phyloP scores from a whole-genome alignment of 192 early-diverging fungal species.

The Coemansia sp. region DNA sequence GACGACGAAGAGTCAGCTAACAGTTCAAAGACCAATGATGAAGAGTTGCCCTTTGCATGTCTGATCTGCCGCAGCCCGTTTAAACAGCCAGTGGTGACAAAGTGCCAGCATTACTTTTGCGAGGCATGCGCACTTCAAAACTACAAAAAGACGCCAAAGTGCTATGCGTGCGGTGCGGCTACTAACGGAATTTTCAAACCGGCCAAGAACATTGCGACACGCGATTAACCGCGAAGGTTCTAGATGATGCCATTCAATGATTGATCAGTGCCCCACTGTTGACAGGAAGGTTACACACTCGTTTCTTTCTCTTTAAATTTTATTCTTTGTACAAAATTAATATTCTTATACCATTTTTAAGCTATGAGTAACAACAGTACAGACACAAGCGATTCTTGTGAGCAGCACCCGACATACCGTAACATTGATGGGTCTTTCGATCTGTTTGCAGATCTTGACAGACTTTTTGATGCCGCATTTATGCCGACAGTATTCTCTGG shows the following conservation, averaged over 20 bases:
- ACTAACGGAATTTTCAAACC: conserved; percentile 84
- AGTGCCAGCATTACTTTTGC: conserved; percentile 94
- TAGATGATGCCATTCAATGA: too few relatives aligned
- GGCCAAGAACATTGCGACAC: conserved; percentile 66
- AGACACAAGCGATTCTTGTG: background rate
- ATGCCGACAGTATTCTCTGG: background rate
- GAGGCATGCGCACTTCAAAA: conserved; percentile 88
- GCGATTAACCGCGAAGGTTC: conserved; percentile 27
- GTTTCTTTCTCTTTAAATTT: too few relatives aligned
- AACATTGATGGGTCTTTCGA: background rate
- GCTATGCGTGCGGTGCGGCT: conserved; percentile 81
- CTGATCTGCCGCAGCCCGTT: conserved; percentile 89
- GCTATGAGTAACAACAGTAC: background rate
- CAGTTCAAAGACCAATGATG: conserved; percentile 58
- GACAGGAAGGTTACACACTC: too few relatives aligned
- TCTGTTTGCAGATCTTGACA: background rate
- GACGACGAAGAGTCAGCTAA: conserved; percentile 30
- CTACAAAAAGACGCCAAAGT: conserved; percentile 81
- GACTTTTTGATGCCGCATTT: conserved; percentile 7
- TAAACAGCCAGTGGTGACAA: conserved; percentile 85
- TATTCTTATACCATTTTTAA: too few relatives aligned
- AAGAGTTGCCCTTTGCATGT: conserved; percentile 94
- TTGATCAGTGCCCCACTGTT: too few relatives aligned
- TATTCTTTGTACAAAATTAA: too few relatives aligned
- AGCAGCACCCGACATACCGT: background rate